Evolutionary conservation across 805 yeast genomes (phyloP), one percentile per base, ranked within the genome.

Genomic region (Ogataea zsoltii): DNA sequence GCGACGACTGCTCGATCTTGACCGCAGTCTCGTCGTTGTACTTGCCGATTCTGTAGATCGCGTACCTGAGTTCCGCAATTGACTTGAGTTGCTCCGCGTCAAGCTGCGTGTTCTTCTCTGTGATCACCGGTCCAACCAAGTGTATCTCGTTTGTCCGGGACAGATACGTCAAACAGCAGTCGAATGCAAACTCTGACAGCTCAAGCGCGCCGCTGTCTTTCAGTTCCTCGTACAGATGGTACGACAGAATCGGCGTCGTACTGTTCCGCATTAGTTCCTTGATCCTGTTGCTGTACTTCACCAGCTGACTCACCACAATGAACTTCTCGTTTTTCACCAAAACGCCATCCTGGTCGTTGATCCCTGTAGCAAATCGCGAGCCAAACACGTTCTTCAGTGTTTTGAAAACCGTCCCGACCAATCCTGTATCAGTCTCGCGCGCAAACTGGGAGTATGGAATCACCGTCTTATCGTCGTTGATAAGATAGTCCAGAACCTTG

Each of bases 11-110:
- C 3, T 44, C 30, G 17, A 50, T 41, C 30, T 49, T 50, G 4
- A 37, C 28, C 1, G 46, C 18, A 1, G 53, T 51, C 21, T 45
- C 42, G 11, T 52, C 50, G 39, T 55, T 54, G 39, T 54, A 53
- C 12, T 46, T 38, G 7, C 50, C 36, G 9, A 63, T 37, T 28
- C 47, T 42, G 43, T 53, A 57, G 7, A 63, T 61, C 10, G 65
- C 42, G 35, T 50, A 62, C 23, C 60, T 62, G 35, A 63, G 45
- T n/a, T 56, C 56, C 7, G 65, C 61, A 17, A 61, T 53, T 7
- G 64, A 45, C 33, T 50, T 40, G 7, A 57, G 34, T 15, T 56
- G 58, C 23, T 49, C 59, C 3, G 26, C 18, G 9, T 44, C 46
- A 23, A 53, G 29, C 18, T 50, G 47, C 10, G 40, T 36, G 6